phyloP scores from a whole-genome alignment of 2,329 filamentous ascomycete genomes.

The Sordariomycetes sp. region DNA sequence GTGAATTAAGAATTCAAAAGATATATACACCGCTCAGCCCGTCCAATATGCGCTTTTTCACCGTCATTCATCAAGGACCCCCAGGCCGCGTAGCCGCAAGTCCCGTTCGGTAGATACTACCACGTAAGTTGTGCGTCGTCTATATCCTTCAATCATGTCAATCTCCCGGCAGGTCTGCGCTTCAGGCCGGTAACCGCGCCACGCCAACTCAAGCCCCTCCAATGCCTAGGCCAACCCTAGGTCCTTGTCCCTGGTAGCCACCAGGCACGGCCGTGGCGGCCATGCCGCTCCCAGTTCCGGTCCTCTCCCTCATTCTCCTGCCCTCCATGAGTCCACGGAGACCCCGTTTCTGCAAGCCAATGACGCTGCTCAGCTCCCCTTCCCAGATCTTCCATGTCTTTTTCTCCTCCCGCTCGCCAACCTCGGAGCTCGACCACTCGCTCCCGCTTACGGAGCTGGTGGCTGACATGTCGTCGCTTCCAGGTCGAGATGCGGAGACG shows the following conservation, averaged over 20 bases:
- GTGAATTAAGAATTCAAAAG: too few relatives aligned
- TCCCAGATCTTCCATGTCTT: constrained; percentile 52
- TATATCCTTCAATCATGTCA: too few relatives aligned
- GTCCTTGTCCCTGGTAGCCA: constrained; percentile 16
- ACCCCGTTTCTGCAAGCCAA: constrained; percentile 90
- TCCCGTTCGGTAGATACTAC: too few relatives aligned
- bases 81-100: too few relatives aligned
- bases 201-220: constrained; percentile 19
- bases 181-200: background rate
- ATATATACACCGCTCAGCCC: too few relatives aligned
- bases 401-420: constrained; percentile 33
- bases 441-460: constrained; percentile 42
- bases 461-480: constrained; percentile 39
- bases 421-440: constrained; percentile 47
- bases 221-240: constrained; percentile 44
- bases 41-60: too few relatives aligned
- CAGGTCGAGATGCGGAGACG: constrained; percentile 29
- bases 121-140: too few relatives aligned
- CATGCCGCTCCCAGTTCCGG: constrained; percentile 27
- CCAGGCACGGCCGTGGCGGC: constrained; percentile 21
- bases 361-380: constrained; percentile 77
- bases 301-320: constrained; percentile 69
- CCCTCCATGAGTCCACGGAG: constrained; percentile 92
- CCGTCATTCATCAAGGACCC: too few relatives aligned
- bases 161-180: too few relatives aligned